Evolutionary conservation across 1,284 basidiomycete species (phyloP).

Genomic region (Amylostereum areolatum): DNA sequence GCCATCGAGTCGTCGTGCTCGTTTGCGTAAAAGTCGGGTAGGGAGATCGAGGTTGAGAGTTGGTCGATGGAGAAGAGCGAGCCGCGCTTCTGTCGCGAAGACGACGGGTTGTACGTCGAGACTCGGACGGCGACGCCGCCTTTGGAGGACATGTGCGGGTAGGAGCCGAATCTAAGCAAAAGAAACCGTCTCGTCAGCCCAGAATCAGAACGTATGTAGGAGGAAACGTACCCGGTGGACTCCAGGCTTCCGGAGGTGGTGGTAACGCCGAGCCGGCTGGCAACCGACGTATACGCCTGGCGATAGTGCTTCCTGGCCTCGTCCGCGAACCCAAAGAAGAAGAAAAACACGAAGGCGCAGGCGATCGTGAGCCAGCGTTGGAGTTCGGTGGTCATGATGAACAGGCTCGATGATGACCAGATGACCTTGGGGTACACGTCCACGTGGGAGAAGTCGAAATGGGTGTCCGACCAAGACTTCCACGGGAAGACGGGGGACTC

Average conservation of each 20-base stretch:
- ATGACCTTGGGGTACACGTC: neutral
- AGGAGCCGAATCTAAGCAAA: too few species aligned
- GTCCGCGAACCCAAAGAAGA: conserved; percentile 32
- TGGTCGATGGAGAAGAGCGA: neutral
- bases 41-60: neutral
- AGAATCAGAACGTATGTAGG: too few species aligned
- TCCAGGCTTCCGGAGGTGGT: neutral
- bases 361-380: conserved; percentile 21
- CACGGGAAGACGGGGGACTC: neutral
- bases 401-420: neutral
- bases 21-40: neutral
- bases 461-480: neutral
- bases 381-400: conserved; percentile 6
- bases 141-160: too few species aligned
- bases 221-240: too few species aligned
- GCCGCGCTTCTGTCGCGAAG: neutral
- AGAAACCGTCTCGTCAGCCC: too few species aligned
- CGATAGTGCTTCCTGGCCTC: conserved; percentile 26
- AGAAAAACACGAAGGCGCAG: conserved; percentile 27
- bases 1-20: too few species aligned
- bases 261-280: conserved; percentile 2
- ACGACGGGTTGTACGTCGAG: neutral
- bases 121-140: conserved; percentile 1
- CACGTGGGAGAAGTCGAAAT: neutral
- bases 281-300: conserved; percentile 10